phyloP scores from a whole-genome alignment of 2,329 filamentous ascomycete genomes.

The Septoria linicola region DNA sequence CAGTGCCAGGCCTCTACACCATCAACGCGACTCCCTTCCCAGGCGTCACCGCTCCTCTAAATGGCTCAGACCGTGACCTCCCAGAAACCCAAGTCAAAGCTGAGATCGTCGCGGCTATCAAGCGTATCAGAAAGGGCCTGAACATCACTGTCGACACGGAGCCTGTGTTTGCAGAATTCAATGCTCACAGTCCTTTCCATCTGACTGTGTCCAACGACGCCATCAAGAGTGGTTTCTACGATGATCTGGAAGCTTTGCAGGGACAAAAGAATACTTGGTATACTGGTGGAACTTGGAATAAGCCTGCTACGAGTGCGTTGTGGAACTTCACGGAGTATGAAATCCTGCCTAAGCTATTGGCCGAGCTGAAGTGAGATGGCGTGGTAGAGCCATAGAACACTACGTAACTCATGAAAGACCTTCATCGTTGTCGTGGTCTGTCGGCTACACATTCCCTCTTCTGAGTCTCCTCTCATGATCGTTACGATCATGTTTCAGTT shows the following conservation, averaged over 20 bases:
- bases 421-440: no score
- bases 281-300: conserved; percentile 35
- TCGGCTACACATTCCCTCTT: no score
- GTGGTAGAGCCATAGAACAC: neutral
- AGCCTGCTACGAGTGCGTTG: conserved; percentile 36
- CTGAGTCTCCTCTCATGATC: no score
- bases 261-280: conserved; percentile 32
- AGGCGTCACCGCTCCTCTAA: conserved; percentile 14
- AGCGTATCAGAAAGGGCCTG: conserved; percentile 4
- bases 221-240: conserved; percentile 33
- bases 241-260: conserved; percentile 29
- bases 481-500: no score
- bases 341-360: conserved; percentile 18
- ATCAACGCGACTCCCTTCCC: conserved; percentile 12
- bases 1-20: conserved; percentile 22
- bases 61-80: conserved; percentile 18
- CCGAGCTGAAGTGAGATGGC: neutral
- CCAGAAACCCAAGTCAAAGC: conserved; percentile 19
- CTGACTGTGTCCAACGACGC: conserved; percentile 28
- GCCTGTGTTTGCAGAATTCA: conserved; percentile 17
- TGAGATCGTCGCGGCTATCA: conserved; percentile 17
- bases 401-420: no score
- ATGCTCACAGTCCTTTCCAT: conserved; percentile 33
- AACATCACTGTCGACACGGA: neutral
- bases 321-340: conserved; percentile 35